phyloP scores from a whole-genome alignment of 345 rosid genomes.

The Acer yangbiense region DNA sequence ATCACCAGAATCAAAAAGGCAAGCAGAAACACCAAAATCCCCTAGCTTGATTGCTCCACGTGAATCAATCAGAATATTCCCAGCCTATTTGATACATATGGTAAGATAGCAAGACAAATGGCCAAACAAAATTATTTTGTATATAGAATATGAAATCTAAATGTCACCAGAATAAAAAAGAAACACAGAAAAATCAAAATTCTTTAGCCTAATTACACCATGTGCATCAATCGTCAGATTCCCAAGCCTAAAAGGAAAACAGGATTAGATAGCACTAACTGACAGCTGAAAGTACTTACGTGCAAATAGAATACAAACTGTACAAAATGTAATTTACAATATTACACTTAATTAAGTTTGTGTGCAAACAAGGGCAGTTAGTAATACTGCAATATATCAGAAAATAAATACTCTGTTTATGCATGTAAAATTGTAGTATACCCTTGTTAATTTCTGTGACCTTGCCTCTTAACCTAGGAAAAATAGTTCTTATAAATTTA shows the following conservation, averaged over 20 bases:
- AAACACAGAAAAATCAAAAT: slow-evolving; percentile 95
- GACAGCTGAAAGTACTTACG: neutral
- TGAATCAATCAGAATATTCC: slow-evolving; percentile 81
- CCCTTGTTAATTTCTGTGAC: neutral
- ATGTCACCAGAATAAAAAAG: slow-evolving; percentile 90
- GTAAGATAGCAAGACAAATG: slow-evolving; percentile 7
- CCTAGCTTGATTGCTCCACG: slow-evolving; percentile 89
- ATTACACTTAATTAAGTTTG: neutral
- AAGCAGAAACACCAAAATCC: slow-evolving; percentile 97
- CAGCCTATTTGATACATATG: slow-evolving; percentile 59
- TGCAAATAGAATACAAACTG: slow-evolving; percentile 4
- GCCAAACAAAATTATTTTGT: neutral
- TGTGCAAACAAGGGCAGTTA: neutral
- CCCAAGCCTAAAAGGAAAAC: slow-evolving; percentile 30
- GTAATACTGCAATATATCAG: slow-evolving; percentile 11
- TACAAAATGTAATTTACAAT: slow-evolving; percentile 16
- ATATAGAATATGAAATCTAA: neutral
- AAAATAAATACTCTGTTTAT: neutral
- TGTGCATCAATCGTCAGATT: slow-evolving; percentile 80
- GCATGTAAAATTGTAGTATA: neutral
- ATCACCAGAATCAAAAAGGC: slow-evolving; percentile 98
- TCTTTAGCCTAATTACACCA: slow-evolving; percentile 81
- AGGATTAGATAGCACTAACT: neutral
- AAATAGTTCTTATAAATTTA: neutral
- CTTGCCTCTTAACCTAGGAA: neutral